Conservation (phyloP, 2,329 filamentous ascomycete genomes). For the Calonectria leucothoes region DNA sequence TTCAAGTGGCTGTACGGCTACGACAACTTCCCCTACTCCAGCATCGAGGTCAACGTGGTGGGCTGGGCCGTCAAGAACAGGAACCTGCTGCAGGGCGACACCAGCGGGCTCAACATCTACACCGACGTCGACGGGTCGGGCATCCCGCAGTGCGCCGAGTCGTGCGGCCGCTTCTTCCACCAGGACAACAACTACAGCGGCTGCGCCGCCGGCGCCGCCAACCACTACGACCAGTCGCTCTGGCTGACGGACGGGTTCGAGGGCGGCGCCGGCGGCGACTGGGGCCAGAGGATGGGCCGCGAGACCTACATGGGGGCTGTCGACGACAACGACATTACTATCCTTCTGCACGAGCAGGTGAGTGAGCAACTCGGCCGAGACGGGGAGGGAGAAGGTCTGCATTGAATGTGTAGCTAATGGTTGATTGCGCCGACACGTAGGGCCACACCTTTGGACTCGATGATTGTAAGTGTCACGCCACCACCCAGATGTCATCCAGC, state of each 20-base stretch:
- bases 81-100: conserved; percentile 51
- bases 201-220: conserved; percentile 47
- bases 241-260: conserved; percentile 60
- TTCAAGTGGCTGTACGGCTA: conserved; percentile 56
- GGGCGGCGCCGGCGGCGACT: conserved; percentile 59
- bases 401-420: not conserved
- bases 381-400: too few species aligned
- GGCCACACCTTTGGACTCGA: conserved; percentile 58
- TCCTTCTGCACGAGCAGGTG: conserved; percentile 57
- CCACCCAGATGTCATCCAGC: not conserved
- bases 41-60: conserved; percentile 53
- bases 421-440: not conserved
- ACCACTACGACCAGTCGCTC: conserved; percentile 58
- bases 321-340: conserved; percentile 53
- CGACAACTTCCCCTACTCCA: conserved; percentile 55
- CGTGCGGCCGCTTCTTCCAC: conserved; percentile 59
- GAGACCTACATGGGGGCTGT: conserved; percentile 56
- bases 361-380: not conserved
- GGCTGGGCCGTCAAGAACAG: conserved; percentile 56
- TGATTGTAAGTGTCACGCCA: conserved; percentile 43
- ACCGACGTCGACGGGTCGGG: conserved; percentile 53
- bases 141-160: conserved; percentile 52
- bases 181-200: conserved; percentile 53
- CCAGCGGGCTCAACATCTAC: conserved; percentile 53
- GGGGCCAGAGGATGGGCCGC: conserved; percentile 57